Conservation (phyloP, 805 yeast species). For the Ogataea nitratoaversa region DNA sequence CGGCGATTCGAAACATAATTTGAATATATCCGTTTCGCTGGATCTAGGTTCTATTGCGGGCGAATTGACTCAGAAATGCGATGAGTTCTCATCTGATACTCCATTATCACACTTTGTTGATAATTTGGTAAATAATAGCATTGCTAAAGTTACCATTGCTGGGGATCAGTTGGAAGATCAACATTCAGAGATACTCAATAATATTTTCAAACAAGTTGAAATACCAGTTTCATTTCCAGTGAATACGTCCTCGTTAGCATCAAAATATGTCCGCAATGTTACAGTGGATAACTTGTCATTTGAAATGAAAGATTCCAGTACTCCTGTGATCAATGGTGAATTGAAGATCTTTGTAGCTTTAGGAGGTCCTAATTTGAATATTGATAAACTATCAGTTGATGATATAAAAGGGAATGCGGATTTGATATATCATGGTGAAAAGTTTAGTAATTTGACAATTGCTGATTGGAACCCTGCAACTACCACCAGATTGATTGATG, state of each 20-base stretch:
- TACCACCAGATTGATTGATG: constrained; percentile 26
- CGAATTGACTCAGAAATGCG: constrained; percentile 11
- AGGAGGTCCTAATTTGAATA: constrained; percentile 5
- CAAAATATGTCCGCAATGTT: constrained; percentile 31
- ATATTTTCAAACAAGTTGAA: constrained; percentile 11
- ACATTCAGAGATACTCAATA: constrained; percentile 7
- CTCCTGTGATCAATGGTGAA: constrained; percentile 37
- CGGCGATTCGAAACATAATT: background rate
- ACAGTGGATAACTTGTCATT: constrained; percentile 34
- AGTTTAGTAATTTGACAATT: constrained; percentile 42
- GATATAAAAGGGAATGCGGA: constrained; percentile 39
- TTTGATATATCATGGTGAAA: constrained; percentile 34
- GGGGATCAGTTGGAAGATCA: constrained; percentile 8
- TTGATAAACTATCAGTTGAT: constrained; percentile 21
- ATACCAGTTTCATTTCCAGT: constrained; percentile 17
- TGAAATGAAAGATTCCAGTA: constrained; percentile 31
- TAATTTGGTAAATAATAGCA: constrained; percentile 5
- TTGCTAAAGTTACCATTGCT: constrained; percentile 7
- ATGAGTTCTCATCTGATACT: constrained; percentile 3
- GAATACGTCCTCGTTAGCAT: constrained; percentile 8
- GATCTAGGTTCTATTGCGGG: constrained; percentile 6
- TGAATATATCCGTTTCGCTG: constrained; percentile 13
- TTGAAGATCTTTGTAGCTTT: constrained; percentile 28
- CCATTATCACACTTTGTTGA: constrained; percentile 18
- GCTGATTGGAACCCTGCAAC: constrained; percentile 42